Base-by-base conservation (phyloP, 2,329 filamentous ascomycete genomes). In the Penicillium sp. region DNA sequence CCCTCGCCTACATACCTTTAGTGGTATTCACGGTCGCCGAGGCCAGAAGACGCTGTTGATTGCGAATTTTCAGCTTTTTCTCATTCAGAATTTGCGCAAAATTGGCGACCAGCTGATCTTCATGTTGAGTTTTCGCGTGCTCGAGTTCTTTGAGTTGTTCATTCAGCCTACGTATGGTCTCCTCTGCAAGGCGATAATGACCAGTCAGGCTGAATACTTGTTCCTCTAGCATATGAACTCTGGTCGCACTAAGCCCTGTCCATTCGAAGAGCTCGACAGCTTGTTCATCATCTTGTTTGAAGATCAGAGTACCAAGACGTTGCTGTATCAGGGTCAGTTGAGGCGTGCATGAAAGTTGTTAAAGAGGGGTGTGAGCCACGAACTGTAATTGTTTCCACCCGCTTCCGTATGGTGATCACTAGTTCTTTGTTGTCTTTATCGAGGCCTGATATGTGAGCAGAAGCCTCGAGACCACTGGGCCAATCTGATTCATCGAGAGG, bases 1-100 rank as follows among this genome's bases (percentile, higher is more conserved):
- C n/a, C 18, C 18, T 57, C 19, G 18, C 19, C 58, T 16, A 35
- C 38, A 53, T 66, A 76, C 70, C 61, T 68, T 69, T 71, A 26
- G 60, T 61, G 26, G 63, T 61, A 61, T 81, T 74, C 16, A 77
- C 60, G 51, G 79, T 80, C 8, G 79, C 79, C 29, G 75, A 73
- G 14, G 78, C 76, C 13, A 86, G 65, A 6, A 85, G 67, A 19
- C 83, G 76, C 63, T 83, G 81, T 67, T 85, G 82, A 61, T 85
- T 84, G 46, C 84, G 73, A 45, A 86, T 85, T 65, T 86, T 86
- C 6, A 83, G 74, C 70, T 86, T 86, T 70, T 87, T 87, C 58
- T 81, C 78, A 54, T 87, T 86, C 8, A 87, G 70, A 23, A 87
- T 63, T 44, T 78, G 76, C 49, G 77, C 77, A 57, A 85, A 85